phyloP scores from a whole-genome alignment of 768 basidiomycete species.

The Mycena haematopus region DNA sequence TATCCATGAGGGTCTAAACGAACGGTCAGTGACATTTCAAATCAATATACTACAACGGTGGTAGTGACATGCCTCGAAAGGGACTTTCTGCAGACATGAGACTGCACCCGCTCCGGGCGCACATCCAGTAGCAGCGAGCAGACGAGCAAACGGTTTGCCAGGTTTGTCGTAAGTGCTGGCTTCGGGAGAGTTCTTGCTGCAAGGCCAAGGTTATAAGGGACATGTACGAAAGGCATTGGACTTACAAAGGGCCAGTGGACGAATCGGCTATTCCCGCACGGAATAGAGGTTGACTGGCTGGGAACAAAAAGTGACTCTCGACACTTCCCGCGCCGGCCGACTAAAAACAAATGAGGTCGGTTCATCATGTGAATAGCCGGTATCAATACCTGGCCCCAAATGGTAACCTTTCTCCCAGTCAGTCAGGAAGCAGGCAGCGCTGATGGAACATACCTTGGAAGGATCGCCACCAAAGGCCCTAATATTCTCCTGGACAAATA shows the following conservation, averaged over 20 bases:
- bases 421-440: not conserved
- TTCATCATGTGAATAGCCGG: not conserved
- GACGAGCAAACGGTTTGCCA: conserved; percentile 55
- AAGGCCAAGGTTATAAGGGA: not conserved
- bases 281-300: conserved; percentile 47
- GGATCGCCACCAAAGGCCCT: conserved; percentile 70
- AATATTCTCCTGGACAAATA: conserved; percentile 71
- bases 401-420: conserved; percentile 48
- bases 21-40: not conserved
- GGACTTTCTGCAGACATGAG: conserved; percentile 51
- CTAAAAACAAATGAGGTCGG: conserved; percentile 32
- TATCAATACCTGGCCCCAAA: conserved; percentile 59
- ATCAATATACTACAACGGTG: not conserved
- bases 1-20: conserved; percentile 53
- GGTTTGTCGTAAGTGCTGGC: conserved; percentile 56
- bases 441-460: conserved; percentile 45
- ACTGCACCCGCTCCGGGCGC: conserved; percentile 45
- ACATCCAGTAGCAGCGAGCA: conserved; percentile 55
- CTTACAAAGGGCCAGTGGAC: conserved; percentile 60
- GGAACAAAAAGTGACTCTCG: conserved; percentile 54
- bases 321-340: conserved; percentile 61
- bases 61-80: conserved; percentile 45
- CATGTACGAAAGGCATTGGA: conserved; percentile 1
- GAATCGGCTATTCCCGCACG: conserved; percentile 61
- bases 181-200: conserved; percentile 57